A percentile compares a stretch with the other conserved stretches of the same genome.
Conservation (phyloP, 345 rosid genomes). For the Salix viminalis region DNA sequence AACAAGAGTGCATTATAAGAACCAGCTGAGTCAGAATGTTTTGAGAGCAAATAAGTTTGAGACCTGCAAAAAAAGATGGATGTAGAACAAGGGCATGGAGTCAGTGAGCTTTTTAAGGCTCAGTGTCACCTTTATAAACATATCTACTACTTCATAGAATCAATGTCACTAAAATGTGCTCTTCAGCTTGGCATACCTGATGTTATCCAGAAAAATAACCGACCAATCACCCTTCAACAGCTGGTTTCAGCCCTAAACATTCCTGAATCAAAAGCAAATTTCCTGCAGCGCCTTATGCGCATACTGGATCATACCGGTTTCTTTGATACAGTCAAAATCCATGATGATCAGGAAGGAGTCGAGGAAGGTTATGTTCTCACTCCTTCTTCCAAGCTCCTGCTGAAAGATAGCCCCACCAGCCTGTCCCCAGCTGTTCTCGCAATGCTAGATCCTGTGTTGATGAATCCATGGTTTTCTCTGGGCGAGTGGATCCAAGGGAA, state of each 20-base stretch:
- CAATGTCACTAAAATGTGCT: slow-evolving; percentile 23
- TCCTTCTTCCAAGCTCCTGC: slow-evolving; percentile 13
- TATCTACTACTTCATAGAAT: slow-evolving; percentile 14
- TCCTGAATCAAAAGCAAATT: background rate
- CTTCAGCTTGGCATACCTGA: slow-evolving; percentile 23
- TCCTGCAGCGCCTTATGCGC: slow-evolving; percentile 20
- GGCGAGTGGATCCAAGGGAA: slow-evolving; percentile 28
- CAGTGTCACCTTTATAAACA: slow-evolving; percentile 18
- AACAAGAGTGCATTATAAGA: background rate
- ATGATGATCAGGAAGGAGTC: background rate
- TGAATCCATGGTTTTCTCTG: slow-evolving; percentile 30
- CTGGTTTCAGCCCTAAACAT: slow-evolving; percentile 10
- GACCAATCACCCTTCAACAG: slow-evolving; percentile 15
- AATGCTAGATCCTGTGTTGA: slow-evolving; percentile 16
- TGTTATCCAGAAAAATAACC: background rate
- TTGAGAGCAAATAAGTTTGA: background rate
- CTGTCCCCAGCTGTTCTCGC: background rate
- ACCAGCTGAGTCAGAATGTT: background rate
- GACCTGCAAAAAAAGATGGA: background rate
- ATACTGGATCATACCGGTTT: slow-evolving; percentile 17
- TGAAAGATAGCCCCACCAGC: slow-evolving; percentile 4
- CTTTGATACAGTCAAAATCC: background rate
- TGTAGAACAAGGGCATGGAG: background rate
- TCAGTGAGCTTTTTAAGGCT: slow-evolving; percentile 9
- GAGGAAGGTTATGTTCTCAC: slow-evolving; percentile 17